A percentile compares a stretch with the other conserved stretches of the same genome.
Evolutionary conservation across 495 filamentous ascomycete genomes (phyloP).

Genomic region (Penicillium daleae): DNA sequence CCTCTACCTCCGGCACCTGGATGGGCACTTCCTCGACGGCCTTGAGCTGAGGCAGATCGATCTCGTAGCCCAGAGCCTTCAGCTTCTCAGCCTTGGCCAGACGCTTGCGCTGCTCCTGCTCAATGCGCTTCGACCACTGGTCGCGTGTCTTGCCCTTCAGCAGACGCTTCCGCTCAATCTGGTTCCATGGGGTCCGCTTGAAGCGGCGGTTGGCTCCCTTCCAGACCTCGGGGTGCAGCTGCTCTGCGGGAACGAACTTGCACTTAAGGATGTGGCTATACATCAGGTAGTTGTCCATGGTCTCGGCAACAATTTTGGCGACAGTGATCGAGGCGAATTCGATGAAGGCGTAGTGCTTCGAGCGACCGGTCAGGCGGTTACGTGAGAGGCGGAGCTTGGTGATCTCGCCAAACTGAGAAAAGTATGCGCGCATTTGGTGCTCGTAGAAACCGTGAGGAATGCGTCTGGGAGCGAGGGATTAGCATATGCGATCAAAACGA

Average conservation of each 20-base stretch:
- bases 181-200: constrained; percentile 84
- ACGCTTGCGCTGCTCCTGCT: constrained; percentile 70
- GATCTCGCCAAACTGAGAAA: constrained; percentile 91
- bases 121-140: constrained; percentile 73
- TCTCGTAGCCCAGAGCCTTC: constrained; percentile 82
- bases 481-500: constrained; percentile 22
- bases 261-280: constrained; percentile 91
- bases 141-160: constrained; percentile 70
- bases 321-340: constrained; percentile 80
- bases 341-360: constrained; percentile 91
- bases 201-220: constrained; percentile 86
- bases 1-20: constrained; percentile 51
- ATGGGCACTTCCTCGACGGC: constrained; percentile 60
- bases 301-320: constrained; percentile 85
- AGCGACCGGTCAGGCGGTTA: constrained; percentile 83
- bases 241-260: constrained; percentile 71
- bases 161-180: constrained; percentile 73
- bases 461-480: constrained; percentile 47
- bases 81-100: constrained; percentile 69
- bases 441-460: constrained; percentile 97
- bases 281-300: constrained; percentile 97
- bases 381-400: constrained; percentile 82
- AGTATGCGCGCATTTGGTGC: constrained; percentile 90
- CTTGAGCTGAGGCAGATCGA: constrained; percentile 74
- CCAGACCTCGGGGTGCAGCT: constrained; percentile 80